Base-by-base conservation (phyloP, 805 yeast genomes). In the Pichia eremophila region DNA sequence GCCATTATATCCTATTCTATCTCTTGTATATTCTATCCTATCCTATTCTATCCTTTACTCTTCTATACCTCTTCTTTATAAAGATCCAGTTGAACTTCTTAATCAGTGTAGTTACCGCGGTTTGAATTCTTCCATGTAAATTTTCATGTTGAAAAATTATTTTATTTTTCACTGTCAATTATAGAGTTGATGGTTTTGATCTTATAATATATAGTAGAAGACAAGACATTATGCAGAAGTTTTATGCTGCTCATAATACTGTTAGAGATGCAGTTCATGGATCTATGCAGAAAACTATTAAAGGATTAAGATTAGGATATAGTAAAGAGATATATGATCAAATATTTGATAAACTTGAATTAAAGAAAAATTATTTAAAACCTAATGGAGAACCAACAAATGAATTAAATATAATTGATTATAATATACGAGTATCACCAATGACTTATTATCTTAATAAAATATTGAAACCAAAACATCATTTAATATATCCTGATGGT, bases 361-460 rank as follows among this genome's bases (percentile, higher is more conserved):
- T 48, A 65, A 68, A 46, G 47, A 63, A 31, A 55, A 63, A 53
- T 1, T 64, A 64, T 66, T 66, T 61, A 14, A 39, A 40, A 18
- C 18, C 36, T 6, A 32, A 49, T 35, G 51, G 52, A 57, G 67
- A 45, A 54, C 70, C 59, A 6, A 54, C 65, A 17, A 37, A 51
- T 0, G 58, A 60, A n/a, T 66, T 74, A 25, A 74, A 74, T 50
- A 72, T 85, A 0, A 57, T 84, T 7, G 90, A 84, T 52, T 67
- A 78, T 11, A 78, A 79, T 53, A 69, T 84, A 0, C 81, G 84
- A 2, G 70, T 74, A 32, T 79, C 85, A 5, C 65, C 80, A 2
- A 77, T 83, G 55, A 74, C 90, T 0, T 68, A 80, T 1, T 75
- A 80, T 51, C 57, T 90, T n/a, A 72, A 85, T 60, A 71, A 79